These are phyloP conservation scores for Phytophthora citricola DNA, from an alignment of 352 stramenopile genomes.

Conservation along the genomic window DNA sequence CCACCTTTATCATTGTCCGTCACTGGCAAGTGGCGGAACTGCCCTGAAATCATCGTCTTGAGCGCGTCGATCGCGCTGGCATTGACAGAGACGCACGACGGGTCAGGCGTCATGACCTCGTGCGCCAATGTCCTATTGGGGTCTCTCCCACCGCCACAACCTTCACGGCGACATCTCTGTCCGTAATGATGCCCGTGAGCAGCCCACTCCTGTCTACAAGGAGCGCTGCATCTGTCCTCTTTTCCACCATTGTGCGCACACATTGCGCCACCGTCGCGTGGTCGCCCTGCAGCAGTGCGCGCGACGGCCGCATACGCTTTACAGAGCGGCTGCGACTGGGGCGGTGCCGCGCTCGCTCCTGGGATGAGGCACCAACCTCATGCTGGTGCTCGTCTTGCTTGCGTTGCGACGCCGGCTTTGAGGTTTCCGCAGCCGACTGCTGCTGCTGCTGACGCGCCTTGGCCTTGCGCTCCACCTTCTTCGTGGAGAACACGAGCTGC, in stretches of 20 bases:
- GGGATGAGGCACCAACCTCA: slow-evolving; percentile 11
- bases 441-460: slow-evolving; percentile 36
- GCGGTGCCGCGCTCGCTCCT: slow-evolving; percentile 23
- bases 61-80: slow-evolving; percentile 96
- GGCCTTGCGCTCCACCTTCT: slow-evolving; percentile 49
- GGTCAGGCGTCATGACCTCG: slow-evolving; percentile 96
- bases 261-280: slow-evolving; percentile 74
- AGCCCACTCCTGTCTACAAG: slow-evolving; percentile 89
- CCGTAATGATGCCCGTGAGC: slow-evolving; percentile 96
- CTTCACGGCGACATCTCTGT: slow-evolving; percentile 95
- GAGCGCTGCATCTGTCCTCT: slow-evolving; percentile 93
- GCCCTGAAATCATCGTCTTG: slow-evolving; percentile 96
- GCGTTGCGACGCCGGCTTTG: slow-evolving; percentile 9
- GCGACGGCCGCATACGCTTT: slow-evolving; percentile 70
- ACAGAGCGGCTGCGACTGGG: slow-evolving; percentile 42
- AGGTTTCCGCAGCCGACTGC: slow-evolving; percentile 11
- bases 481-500: slow-evolving; percentile 77
- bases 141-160: slow-evolving; percentile 91
- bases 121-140: slow-evolving; percentile 76
- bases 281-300: slow-evolving; percentile 78
- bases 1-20: slow-evolving; percentile 86
- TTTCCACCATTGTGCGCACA: slow-evolving; percentile 87
- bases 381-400: slow-evolving; percentile 18
- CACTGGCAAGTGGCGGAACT: slow-evolving; percentile 97
- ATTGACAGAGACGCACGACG: slow-evolving; percentile 93